Evolutionary conservation across 2,329 filamentous ascomycete species (phyloP).

Genomic region (Aspergillus neotritici): DNA sequence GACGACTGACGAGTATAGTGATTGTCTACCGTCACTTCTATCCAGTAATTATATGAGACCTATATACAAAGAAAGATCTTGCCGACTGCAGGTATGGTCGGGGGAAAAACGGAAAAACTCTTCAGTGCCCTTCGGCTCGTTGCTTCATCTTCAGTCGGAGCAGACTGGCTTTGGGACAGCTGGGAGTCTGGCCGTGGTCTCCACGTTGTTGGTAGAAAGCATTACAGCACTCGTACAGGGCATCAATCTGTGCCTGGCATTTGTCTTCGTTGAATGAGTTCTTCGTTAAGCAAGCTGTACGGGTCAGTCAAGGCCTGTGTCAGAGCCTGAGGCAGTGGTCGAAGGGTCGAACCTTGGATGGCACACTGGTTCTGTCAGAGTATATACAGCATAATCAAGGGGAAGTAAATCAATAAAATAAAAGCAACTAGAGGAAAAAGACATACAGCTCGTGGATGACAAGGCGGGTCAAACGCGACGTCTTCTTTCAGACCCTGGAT

Average conservation of each 20-base stretch:
- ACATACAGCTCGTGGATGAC: slow-evolving; percentile 76
- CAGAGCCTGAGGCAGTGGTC: neutral
- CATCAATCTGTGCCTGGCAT: slow-evolving; percentile 71
- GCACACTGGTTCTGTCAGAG: slow-evolving; percentile 59
- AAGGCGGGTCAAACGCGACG: slow-evolving; percentile 68
- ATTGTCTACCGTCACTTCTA: neutral
- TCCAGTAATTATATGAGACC: slow-evolving; percentile 2
- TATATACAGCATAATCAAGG: slow-evolving; percentile 3
- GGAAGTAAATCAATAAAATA: neutral
- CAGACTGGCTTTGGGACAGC: slow-evolving; percentile 77
- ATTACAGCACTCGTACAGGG: slow-evolving; percentile 89
- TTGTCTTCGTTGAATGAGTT: slow-evolving; percentile 81
- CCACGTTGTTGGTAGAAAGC: slow-evolving; percentile 78
- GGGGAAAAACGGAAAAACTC: neutral
- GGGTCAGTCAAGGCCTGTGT: neutral
- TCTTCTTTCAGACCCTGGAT: slow-evolving; percentile 57
- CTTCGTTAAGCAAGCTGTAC: slow-evolving; percentile 71
- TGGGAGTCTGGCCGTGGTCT: slow-evolving; percentile 67
- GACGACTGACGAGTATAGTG: neutral
- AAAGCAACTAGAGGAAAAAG: neutral
- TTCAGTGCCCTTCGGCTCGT: slow-evolving; percentile 43
- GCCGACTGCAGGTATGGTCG: neutral
- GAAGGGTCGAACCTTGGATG: slow-evolving; percentile 66
- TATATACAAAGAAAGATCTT: neutral
- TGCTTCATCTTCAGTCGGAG: slow-evolving; percentile 83